Evolutionary conservation across 2,329 filamentous ascomycete species (phyloP).

Genomic region (Claviceps humidiphila): DNA sequence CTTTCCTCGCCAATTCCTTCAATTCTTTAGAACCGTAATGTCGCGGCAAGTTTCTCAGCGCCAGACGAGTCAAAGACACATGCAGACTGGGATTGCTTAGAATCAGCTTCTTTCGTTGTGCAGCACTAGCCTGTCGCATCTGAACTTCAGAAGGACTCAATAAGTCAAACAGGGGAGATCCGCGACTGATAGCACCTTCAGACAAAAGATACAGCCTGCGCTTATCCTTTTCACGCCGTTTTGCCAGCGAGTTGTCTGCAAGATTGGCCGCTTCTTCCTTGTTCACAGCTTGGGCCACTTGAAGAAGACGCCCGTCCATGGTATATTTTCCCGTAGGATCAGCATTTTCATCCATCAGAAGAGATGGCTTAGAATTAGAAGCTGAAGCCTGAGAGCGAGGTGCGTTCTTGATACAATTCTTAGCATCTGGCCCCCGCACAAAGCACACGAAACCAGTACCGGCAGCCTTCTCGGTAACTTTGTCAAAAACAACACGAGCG

Average conservation of each 20-base stretch:
- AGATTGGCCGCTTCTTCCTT: constrained; percentile 68
- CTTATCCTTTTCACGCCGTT: constrained; percentile 68
- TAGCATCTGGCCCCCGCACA: constrained; percentile 60
- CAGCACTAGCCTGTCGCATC: constrained; percentile 75
- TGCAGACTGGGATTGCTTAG: constrained; percentile 84
- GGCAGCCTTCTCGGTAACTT: constrained; percentile 68
- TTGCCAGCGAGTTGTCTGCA: constrained; percentile 51
- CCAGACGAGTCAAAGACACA: constrained; percentile 77
- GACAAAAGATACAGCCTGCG: constrained; percentile 74
- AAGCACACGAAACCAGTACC: constrained; percentile 96
- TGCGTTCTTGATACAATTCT: constrained; percentile 60
- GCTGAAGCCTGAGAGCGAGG: constrained; percentile 42
- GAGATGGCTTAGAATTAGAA: constrained; percentile 55
- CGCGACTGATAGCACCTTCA: constrained; percentile 71
- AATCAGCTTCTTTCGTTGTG: constrained; percentile 80
- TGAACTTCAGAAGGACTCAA: constrained; percentile 69
- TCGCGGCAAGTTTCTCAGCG: constrained; percentile 80
- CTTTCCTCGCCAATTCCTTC: constrained; percentile 80
- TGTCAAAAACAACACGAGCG: constrained; percentile 81
- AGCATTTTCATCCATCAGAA: constrained; percentile 73
- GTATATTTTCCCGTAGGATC: constrained; percentile 81
- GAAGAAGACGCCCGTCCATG: constrained; percentile 75
- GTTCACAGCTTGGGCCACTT: constrained; percentile 73
- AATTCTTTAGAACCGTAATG: constrained; percentile 74
- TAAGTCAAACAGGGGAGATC: constrained; percentile 62